Percentiles rank a stretch among this genome's conserved stretches.
Evolutionary conservation across 2,329 filamentous ascomycete species (phyloP).

Genomic region (Emergomyces pasteurianus): DNA sequence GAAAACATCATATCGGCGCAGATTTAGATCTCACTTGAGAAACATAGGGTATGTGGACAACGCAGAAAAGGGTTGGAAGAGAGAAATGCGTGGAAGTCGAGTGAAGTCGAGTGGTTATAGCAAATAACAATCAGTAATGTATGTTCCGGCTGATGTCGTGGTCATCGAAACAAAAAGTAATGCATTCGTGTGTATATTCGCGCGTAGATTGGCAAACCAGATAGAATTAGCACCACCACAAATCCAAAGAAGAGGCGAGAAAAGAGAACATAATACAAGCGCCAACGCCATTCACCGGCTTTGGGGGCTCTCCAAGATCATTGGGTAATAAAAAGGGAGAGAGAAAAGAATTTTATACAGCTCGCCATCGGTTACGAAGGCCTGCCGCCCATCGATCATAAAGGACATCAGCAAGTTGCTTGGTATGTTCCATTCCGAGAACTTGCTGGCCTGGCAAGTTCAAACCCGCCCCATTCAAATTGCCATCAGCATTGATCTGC

Average conservation of each 20-base stretch:
- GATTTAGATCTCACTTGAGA: background rate
- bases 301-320: background rate
- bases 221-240: background rate
- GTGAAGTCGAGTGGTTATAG: background rate
- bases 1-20: background rate
- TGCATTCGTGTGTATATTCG: background rate
- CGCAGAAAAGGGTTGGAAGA: background rate
- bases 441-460: conserved; percentile 46
- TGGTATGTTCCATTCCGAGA: conserved; percentile 83
- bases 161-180: too few species aligned
- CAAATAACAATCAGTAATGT: background rate
- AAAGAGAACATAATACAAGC: background rate
- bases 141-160: background rate
- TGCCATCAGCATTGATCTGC: conserved; percentile 23
- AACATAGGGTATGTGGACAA: background rate
- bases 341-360: conserved; percentile 8
- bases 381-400: conserved; percentile 86
- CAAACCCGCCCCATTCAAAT: conserved; percentile 20
- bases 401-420: conserved; percentile 77
- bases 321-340: background rate
- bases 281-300: background rate
- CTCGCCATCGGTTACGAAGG: conserved; percentile 57
- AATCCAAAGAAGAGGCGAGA: background rate
- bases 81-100: too few species aligned
- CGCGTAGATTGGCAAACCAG: background rate